phyloP scores from a whole-genome alignment of 2,329 filamentous ascomycete genomes.

The Venturia carpophila region DNA sequence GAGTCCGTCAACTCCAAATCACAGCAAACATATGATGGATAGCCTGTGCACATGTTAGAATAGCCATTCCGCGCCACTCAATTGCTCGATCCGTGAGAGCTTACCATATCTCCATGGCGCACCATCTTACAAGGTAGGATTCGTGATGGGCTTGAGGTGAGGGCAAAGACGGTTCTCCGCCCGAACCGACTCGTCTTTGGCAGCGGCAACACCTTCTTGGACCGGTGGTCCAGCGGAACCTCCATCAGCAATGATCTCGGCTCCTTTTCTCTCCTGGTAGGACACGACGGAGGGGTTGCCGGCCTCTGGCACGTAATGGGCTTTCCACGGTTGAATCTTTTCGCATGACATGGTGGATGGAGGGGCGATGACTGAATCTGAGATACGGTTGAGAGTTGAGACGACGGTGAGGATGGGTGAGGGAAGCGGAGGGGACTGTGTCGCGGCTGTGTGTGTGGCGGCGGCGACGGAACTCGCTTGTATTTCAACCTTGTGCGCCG shows the following conservation, averaged over 20 bases:
- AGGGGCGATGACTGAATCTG: neutral
- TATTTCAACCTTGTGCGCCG: neutral
- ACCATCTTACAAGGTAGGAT: neutral
- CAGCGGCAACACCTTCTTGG: neutral
- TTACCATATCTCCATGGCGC: neutral
- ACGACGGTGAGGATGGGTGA: neutral
- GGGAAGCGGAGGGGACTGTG: neutral
- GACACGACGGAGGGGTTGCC: neutral
- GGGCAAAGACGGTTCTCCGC: neutral
- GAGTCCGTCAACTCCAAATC: neutral
- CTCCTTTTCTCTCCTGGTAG: neutral
- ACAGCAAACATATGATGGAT: too few relatives aligned
- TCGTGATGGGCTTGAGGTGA: neutral
- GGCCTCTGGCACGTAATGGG: neutral
- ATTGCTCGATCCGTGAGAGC: neutral
- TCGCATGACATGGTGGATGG: neutral
- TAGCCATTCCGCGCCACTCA: neutral
- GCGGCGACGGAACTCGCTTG: too few relatives aligned
- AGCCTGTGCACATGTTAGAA: neutral
- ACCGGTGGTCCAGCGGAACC: neutral
- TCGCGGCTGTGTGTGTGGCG: too few relatives aligned
- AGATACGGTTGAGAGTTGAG: neutral
- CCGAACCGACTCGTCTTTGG: neutral
- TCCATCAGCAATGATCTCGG: slow-evolving; percentile 3
- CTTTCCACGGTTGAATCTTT: neutral